Base-by-base conservation (phyloP, 2,329 filamentous ascomycete species). In the Sporothrix pseudoabietina region DNA sequence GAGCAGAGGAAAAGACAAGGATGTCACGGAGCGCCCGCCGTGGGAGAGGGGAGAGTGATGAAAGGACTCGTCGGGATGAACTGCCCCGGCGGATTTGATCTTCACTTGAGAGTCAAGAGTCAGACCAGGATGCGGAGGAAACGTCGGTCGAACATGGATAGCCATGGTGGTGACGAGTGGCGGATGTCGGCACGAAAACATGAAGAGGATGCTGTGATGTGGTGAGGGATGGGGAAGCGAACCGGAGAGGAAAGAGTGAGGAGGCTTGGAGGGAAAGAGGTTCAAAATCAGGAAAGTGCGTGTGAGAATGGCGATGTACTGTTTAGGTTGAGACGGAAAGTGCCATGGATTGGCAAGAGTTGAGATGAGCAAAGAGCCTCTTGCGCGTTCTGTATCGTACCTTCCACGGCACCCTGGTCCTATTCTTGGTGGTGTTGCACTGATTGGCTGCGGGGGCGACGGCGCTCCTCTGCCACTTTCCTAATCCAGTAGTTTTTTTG, bases 401-500 rank as follows among this genome's bases (percentile, higher is more conserved):
- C 26, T 69, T 47, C 59, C 32, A 44, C 0, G 12, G 44, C 14
- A n/a, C 61, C 61, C 39, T 47, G 66, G 26, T 26, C 26, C 2
- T 26, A 26, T 26, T 26, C 32, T 16, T 19, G 32, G 39, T 30
- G 44, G 44, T 16, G 22, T 49, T 35, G 44, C 26, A 52, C 41
- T 65, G 55, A 65, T 73, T 71, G 72, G 72, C 57, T 66, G 52
- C 54, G 30, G 9, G 32, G 12, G 19, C 44, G 14, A 47, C 44
- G 44, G 14, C 44, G 5, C 14, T 16, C 44, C 30, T 7, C 16
- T 52, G 16, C 32, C 32, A 73, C 65, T 70, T 70, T 71, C 63
- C 78, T 79, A 16, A 76, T 77, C 2, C 12, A 32, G 71, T 61
- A 73, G 32, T 47, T 70, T 68, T 68, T 7, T 22, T 49, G 65